These are phyloP conservation scores for Syncephalastrum sp. DNA, from an alignment of 371 early-diverging fungal genomes.

Conservation along the genomic window DNA sequence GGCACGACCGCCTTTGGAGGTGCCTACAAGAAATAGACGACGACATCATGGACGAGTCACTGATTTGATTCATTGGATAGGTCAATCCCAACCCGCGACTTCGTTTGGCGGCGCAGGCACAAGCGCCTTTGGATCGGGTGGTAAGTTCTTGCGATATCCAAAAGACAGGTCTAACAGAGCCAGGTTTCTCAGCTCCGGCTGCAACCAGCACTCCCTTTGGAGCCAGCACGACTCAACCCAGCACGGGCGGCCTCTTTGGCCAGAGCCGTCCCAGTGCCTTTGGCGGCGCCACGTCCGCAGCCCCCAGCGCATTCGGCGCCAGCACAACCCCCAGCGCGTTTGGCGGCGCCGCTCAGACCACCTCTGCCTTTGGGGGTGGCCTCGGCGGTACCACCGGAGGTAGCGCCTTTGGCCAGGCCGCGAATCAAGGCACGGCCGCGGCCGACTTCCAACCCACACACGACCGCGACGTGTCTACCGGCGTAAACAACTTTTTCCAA, in stretches of 20 bases:
- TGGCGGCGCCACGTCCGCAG: slow-evolving; percentile 17
- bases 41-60: too few species aligned
- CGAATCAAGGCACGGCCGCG: slow-evolving; percentile 75
- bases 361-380: slow-evolving; percentile 36
- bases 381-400: slow-evolving; percentile 19
- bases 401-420: slow-evolving; percentile 55
- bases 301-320: slow-evolving; percentile 29
- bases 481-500: slow-evolving; percentile 66
- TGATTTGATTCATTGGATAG: not conserved
- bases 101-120: slow-evolving; percentile 9
- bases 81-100: slow-evolving; percentile 3
- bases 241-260: slow-evolving; percentile 50
- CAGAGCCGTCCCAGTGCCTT: slow-evolving; percentile 35
- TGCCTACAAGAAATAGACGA: slow-evolving; percentile 13
- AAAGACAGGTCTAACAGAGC: not conserved
- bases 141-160: slow-evolving; percentile 8
- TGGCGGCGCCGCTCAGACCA: slow-evolving; percentile 24
- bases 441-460: slow-evolving; percentile 66
- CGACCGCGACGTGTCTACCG: slow-evolving; percentile 66
- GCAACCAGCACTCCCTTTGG: slow-evolving; percentile 33
- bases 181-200: not conserved
- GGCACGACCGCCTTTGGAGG: slow-evolving; percentile 39
- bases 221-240: slow-evolving; percentile 31
- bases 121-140: slow-evolving; percentile 16
- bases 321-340: slow-evolving; percentile 19